phyloP scores from a whole-genome alignment of 106 monocot species.

The Allium sativum region DNA sequence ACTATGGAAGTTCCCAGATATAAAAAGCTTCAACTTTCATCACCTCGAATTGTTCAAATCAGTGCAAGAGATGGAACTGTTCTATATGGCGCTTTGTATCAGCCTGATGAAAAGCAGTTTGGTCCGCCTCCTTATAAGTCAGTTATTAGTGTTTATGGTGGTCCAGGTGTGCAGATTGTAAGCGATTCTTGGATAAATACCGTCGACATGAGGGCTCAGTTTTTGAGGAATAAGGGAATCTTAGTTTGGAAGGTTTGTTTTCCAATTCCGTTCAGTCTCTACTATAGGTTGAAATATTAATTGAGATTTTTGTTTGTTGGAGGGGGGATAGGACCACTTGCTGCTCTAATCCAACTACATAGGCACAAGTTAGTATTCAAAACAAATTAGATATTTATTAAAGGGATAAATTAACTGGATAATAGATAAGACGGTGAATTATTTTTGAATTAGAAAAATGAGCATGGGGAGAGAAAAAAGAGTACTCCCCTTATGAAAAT shows the following conservation, averaged over 20 bases:
- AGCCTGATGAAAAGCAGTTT: constrained; percentile 63
- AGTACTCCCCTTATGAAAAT: too few relatives aligned
- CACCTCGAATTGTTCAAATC: constrained; percentile 68
- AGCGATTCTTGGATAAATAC: constrained; percentile 83
- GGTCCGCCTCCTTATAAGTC: constrained; percentile 96
- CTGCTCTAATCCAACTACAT: too few relatives aligned
- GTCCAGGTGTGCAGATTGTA: constrained; percentile 82
- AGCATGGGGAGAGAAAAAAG: too few relatives aligned
- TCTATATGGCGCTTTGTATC: constrained; percentile 77
- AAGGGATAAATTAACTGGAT: too few relatives aligned
- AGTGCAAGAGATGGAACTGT: constrained; percentile 57
- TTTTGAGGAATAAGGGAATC: constrained; percentile 73
- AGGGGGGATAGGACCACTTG: too few relatives aligned
- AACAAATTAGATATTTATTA: too few relatives aligned
- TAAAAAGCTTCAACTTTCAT: constrained; percentile 34
- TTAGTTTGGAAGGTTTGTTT: constrained; percentile 86
- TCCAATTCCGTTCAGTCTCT: not conserved
- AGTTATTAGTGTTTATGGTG: constrained; percentile 84
- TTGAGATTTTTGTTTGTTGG: too few relatives aligned
- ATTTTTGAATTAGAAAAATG: too few relatives aligned
- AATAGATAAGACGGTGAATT: too few relatives aligned
- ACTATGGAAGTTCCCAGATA: constrained; percentile 25
- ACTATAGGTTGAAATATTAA: too few relatives aligned
- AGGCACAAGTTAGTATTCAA: too few relatives aligned
- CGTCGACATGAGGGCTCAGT: constrained; percentile 98